These are phyloP conservation scores for Fusarium secorum DNA, from an alignment of 2,329 filamentous ascomycete species.

Conservation along the genomic window DNA sequence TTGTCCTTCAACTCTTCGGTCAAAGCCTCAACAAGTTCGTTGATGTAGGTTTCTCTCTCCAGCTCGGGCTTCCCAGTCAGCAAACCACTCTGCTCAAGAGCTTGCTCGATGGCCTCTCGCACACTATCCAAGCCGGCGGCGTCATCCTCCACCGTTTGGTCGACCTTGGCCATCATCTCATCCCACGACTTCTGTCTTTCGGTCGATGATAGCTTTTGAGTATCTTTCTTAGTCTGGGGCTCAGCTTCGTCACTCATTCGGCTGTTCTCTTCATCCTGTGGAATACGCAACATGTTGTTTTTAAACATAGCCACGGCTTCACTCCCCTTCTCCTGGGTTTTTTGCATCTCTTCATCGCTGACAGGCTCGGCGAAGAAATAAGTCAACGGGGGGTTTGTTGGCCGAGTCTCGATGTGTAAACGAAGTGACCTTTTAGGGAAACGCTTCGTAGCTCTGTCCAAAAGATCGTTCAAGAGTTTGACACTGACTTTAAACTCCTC, in stretches of 20 bases:
- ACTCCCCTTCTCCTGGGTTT: conserved; percentile 74
- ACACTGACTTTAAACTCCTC: conserved; percentile 86
- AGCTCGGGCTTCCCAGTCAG: conserved; percentile 54
- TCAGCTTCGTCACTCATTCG: background rate
- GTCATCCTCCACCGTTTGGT: conserved; percentile 66
- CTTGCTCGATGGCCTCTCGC: conserved; percentile 62
- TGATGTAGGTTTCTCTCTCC: conserved; percentile 58
- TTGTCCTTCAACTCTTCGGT: conserved; percentile 45
- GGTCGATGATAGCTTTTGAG: conserved; percentile 2
- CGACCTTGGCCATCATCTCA: conserved; percentile 62
- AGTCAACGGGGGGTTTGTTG: conserved; percentile 70
- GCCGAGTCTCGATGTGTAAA: conserved; percentile 81
- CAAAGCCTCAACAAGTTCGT: conserved; percentile 59
- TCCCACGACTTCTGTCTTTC: conserved; percentile 57
- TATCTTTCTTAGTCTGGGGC: conserved; percentile 19
- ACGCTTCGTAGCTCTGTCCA: conserved; percentile 76
- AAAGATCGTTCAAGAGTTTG: conserved; percentile 76
- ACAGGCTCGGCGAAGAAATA: conserved; percentile 92
- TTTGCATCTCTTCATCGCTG: conserved; percentile 72
- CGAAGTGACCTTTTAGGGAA: conserved; percentile 82
- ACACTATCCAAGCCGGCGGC: conserved; percentile 60
- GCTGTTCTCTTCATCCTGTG: conserved; percentile 39
- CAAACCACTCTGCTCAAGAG: conserved; percentile 63
- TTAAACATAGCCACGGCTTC: conserved; percentile 75
- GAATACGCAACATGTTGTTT: conserved; percentile 63